A percentile compares a stretch with the other conserved stretches of the same genome.
Conservation (phyloP, 2,329 filamentous ascomycete species). For the Colletotrichum chrysophilum region DNA sequence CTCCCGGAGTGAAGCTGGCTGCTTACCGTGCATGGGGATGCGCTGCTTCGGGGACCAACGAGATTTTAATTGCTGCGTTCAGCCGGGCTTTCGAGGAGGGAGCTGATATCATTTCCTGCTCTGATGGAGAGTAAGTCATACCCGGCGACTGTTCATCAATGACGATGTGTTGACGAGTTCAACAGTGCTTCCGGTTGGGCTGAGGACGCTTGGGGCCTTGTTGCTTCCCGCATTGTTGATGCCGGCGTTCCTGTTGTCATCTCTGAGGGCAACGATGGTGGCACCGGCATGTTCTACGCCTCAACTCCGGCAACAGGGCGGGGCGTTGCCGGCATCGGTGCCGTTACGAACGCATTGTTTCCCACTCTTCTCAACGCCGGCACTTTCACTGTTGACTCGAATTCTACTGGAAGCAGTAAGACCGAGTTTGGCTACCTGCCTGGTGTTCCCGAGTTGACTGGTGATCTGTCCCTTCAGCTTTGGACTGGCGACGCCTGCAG, state of each 20-base stretch:
- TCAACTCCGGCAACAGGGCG: constrained; percentile 26
- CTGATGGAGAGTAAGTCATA: constrained; percentile 25
- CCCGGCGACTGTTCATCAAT: constrained; percentile 23
- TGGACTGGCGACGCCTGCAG: constrained; percentile 19
- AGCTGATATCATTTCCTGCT: constrained; percentile 35
- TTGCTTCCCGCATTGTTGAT: constrained; percentile 30
- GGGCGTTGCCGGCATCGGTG: constrained; percentile 23
- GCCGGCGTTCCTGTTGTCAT: constrained; percentile 31
- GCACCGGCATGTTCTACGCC: constrained; percentile 24
- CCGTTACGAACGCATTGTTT: constrained; percentile 25
- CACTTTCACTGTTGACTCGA: background rate
- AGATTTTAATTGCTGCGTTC: constrained; percentile 46
- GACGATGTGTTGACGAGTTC: constrained; percentile 27
- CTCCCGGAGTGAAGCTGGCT: constrained; percentile 42
- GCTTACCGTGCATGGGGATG: constrained; percentile 45
- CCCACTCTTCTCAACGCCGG: background rate
- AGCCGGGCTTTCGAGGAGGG: constrained; percentile 48
- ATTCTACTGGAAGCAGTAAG: background rate
- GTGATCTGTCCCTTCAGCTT: constrained; percentile 20
- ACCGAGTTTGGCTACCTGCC: background rate
- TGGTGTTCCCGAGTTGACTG: background rate
- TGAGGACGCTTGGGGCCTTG: constrained; percentile 29
- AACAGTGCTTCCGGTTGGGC: constrained; percentile 27
- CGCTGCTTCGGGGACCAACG: constrained; percentile 34
- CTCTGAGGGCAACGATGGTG: constrained; percentile 31